phyloP scores from a whole-genome alignment of 2,329 filamentous ascomycete species.

The Nigrospora sphaerica region DNA sequence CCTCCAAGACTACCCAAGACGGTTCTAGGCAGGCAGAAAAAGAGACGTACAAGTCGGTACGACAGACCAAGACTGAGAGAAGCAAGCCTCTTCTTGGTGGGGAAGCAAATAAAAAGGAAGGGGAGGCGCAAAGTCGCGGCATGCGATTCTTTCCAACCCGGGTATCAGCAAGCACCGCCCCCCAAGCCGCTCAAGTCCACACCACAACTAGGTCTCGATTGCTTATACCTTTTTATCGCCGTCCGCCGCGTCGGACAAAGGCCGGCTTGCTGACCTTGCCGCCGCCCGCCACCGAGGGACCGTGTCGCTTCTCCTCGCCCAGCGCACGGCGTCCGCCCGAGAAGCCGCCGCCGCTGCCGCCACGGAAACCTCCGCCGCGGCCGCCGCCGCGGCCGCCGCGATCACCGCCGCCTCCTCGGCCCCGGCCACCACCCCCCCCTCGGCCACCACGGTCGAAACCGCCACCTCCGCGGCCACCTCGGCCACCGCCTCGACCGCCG shows the following conservation, averaged over 20 bases:
- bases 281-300: constrained; percentile 25
- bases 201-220: background rate
- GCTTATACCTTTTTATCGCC: constrained; percentile 13
- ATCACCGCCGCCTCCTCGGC: constrained; percentile 20
- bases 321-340: constrained; percentile 39
- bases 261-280: constrained; percentile 32
- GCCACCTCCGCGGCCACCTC: background rate
- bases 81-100: too few relatives aligned
- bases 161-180: too few relatives aligned
- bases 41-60: too few relatives aligned
- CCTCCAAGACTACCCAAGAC: too few relatives aligned
- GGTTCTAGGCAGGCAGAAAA: too few relatives aligned
- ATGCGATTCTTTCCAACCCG: too few relatives aligned
- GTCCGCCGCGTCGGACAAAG: constrained; percentile 14
- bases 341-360: constrained; percentile 41
- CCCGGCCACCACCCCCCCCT: constrained; percentile 8
- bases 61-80: too few relatives aligned
- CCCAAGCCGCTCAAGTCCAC: background rate
- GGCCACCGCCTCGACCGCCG: background rate
- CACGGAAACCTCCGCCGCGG: constrained; percentile 27
- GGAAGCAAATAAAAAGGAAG: too few relatives aligned
- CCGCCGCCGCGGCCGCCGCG: constrained; percentile 21
- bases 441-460: background rate
- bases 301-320: constrained; percentile 41
- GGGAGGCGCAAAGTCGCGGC: too few relatives aligned